phyloP scores from a whole-genome alignment of 139 green algal genomes.

The Micractinium sp. region DNA sequence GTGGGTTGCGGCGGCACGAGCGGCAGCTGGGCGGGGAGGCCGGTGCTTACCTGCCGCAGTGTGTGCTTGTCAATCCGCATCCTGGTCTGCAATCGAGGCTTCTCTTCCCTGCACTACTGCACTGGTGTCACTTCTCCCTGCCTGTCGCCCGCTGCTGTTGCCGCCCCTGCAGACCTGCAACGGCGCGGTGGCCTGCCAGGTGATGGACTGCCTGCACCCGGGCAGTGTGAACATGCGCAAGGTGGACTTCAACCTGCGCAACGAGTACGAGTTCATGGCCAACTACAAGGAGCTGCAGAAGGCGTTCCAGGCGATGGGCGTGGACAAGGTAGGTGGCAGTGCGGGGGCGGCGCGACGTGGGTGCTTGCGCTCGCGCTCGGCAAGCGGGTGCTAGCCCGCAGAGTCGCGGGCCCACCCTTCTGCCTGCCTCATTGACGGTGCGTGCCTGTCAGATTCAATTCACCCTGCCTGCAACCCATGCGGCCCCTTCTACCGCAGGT shows the following conservation, averaged over 20 bases:
- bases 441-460: neutral
- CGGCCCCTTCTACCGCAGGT: conserved; percentile 58
- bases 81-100: neutral
- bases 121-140: neutral
- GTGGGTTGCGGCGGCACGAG: neutral
- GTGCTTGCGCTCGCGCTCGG: neutral
- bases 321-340: too few species aligned
- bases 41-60: neutral
- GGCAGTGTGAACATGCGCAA: conserved; percentile 88
- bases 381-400: neutral
- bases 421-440: neutral
- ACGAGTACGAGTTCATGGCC: conserved; percentile 93
- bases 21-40: neutral
- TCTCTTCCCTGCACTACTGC: neutral
- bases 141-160: too few species aligned
- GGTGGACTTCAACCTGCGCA: conserved; percentile 97
- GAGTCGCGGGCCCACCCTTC: neutral
- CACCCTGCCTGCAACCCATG: neutral
- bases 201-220: conserved; percentile 93
- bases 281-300: conserved; percentile 99
- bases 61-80: neutral
- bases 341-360: neutral
- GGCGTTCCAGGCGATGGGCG: conserved; percentile 88
- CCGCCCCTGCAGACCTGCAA: conserved; percentile 64
- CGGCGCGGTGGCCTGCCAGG: conserved; percentile 88